Percentiles rank a stretch among this genome's conserved stretches.
Evolutionary conservation across 2,329 filamentous ascomycete species (phyloP).

Genomic region (Paecilomyces formosus): DNA sequence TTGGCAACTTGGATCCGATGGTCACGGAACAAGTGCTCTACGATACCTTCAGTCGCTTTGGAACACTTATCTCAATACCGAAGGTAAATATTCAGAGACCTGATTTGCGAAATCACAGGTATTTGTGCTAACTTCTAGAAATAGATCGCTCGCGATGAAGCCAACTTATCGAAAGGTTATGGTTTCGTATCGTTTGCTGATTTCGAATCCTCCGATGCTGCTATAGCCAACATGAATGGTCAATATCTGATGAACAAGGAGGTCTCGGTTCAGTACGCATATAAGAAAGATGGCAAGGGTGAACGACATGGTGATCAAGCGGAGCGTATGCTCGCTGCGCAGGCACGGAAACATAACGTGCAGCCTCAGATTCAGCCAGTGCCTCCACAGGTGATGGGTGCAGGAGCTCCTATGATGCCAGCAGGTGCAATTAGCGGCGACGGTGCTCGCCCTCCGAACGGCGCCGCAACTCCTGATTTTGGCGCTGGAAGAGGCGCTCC

Average conservation of each 20-base stretch:
- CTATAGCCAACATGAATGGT: slow-evolving; percentile 86
- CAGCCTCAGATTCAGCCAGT: slow-evolving; percentile 70
- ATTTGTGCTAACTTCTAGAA: not conserved
- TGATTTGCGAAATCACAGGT: not conserved
- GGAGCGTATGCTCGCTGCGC: slow-evolving; percentile 81
- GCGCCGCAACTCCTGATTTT: slow-evolving; percentile 24
- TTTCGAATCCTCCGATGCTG: slow-evolving; percentile 89
- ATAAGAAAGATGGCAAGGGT: slow-evolving; percentile 98
- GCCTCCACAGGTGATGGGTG: slow-evolving; percentile 62
- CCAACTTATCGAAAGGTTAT: slow-evolving; percentile 85
- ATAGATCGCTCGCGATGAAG: slow-evolving; percentile 72
- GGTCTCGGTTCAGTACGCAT: slow-evolving; percentile 93
- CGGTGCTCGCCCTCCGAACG: slow-evolving; percentile 23
- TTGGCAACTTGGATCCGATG: slow-evolving; percentile 90
- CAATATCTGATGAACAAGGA: slow-evolving; percentile 97
- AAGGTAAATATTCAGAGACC: slow-evolving; percentile 52
- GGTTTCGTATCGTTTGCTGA: slow-evolving; percentile 89
- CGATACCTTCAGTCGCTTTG: slow-evolving; percentile 91
- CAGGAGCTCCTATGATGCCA: slow-evolving; percentile 34
- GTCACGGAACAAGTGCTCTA: slow-evolving; percentile 94
- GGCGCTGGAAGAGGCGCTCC: slow-evolving; percentile 34
- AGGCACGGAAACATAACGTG: slow-evolving; percentile 92
- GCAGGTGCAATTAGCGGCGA: slow-evolving; percentile 39
- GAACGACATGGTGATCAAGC: slow-evolving; percentile 92
- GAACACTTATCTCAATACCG: slow-evolving; percentile 71